Evolutionary conservation across 345 rosid genomes (phyloP).

Genomic region (Carallia brachiata): DNA sequence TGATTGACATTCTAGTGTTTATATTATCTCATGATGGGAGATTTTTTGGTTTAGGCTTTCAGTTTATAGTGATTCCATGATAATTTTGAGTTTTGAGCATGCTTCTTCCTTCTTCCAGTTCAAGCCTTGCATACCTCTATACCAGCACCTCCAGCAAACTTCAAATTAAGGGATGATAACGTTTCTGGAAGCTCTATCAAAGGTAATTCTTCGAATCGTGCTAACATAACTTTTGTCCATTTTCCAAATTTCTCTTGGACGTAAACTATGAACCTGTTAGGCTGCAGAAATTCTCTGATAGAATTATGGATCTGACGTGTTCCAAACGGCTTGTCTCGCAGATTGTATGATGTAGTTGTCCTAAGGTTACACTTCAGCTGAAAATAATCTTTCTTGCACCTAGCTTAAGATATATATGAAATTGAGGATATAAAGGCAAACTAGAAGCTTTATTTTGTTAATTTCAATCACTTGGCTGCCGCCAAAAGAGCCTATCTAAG

Average conservation of each 20-base stretch:
- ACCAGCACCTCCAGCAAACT: constrained; percentile 79
- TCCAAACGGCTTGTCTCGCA: background rate
- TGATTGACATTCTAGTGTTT: too few species aligned
- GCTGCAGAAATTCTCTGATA: background rate
- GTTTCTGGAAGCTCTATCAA: constrained; percentile 88
- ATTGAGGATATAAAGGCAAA: background rate
- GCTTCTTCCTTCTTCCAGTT: constrained; percentile 44
- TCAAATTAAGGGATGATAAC: constrained; percentile 82
- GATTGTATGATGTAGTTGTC: background rate
- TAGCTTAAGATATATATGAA: background rate
- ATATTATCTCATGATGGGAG: background rate
- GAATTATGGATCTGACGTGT: background rate
- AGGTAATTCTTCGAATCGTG: constrained; percentile 46
- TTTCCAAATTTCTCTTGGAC: constrained; percentile 11
- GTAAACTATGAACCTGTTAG: background rate
- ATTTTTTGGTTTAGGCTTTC: background rate
- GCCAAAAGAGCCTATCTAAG: background rate
- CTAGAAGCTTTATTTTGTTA: background rate
- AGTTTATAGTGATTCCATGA: too few species aligned
- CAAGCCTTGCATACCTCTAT: constrained; percentile 58
- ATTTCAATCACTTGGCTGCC: background rate
- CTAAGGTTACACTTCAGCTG: background rate
- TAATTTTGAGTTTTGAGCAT: background rate
- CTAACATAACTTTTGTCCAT: background rate
- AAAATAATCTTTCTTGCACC: background rate